Base-by-base conservation (phyloP, 352 stramenopile species). In the Phytopythium oedochilum region DNA sequence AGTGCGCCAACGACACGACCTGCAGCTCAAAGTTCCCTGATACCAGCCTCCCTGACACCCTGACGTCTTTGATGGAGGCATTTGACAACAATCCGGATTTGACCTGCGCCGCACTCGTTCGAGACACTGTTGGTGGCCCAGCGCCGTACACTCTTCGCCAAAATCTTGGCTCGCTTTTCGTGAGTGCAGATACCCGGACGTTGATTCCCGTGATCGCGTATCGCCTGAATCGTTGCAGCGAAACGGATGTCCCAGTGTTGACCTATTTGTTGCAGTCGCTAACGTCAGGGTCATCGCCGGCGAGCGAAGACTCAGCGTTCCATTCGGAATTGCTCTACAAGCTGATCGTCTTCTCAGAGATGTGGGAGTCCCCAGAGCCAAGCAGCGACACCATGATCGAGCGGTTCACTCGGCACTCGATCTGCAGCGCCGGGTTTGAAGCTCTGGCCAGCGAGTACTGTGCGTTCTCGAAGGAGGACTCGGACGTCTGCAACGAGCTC, bases 331-430 rank as follows among this genome's bases (percentile, higher is more conserved):
- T 83, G 17, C 60, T 80, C 7, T 76, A 84, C 50, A 64, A 83
- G 38, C 58, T 83, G n/a, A 62, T 86, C 17, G 63, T 70, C 5
- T 77, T 70, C 47, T 84, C 73, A 1, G 75, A 86, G 43, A 77
- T 83, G 60, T 86, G 74, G 71, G 71, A 80, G 18, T 64, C 17
- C 14, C 75, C 75, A 0, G 39, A 71, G 44, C 62, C 62, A 7
- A 56, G 45, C 4, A 18, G 53, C 1, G 2, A 29, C 6, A 50
- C 55, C 3, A 65, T 84, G 54, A n/a, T 52, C 0, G 22, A 45
- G 8, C 43, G 63, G 0, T 82, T 75, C 49, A 69, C 58, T 7
- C 51, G 66, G 34, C 40, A 62, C 2, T 50, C 28, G 7, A 53
- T 75, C 5, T 58, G 50, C 15, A 69, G 60, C 36, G 68, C 64